phyloP scores from a whole-genome alignment of 192 early-diverging fungal species.

The Coemansia sp. region DNA sequence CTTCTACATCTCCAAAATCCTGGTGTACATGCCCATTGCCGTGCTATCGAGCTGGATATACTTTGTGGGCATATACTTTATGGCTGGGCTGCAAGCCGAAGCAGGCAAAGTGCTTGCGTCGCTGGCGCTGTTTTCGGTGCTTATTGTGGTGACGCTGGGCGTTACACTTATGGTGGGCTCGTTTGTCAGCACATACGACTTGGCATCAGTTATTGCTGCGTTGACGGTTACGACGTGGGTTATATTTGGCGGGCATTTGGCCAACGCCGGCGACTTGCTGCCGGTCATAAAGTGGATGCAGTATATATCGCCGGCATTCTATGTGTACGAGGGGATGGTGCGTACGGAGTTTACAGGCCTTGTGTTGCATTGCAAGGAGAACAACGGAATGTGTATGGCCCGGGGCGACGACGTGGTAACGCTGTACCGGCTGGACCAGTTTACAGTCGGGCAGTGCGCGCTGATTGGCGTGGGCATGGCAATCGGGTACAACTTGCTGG shows the following conservation, averaged over 20 bases:
- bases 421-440: constrained; percentile 47
- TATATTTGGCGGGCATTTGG: constrained; percentile 54
- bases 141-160: constrained; percentile 47
- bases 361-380: constrained; percentile 38
- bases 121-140: constrained; percentile 38
- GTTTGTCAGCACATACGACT: constrained; percentile 39
- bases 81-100: constrained; percentile 45
- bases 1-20: constrained; percentile 63
- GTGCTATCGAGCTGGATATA: constrained; percentile 52
- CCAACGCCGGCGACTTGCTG: constrained; percentile 47
- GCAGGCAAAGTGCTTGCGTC: constrained; percentile 36
- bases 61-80: constrained; percentile 53
- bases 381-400: constrained; percentile 52
- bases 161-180: constrained; percentile 49
- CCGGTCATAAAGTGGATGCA: constrained; percentile 56
- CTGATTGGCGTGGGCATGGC: constrained; percentile 42
- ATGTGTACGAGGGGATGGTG: constrained; percentile 54
- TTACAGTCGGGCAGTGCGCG: constrained; percentile 48
- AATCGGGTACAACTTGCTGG: constrained; percentile 34
- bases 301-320: constrained; percentile 51
- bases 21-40: constrained; percentile 54
- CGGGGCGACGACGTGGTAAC: constrained; percentile 48
- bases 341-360: constrained; percentile 51
- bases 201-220: constrained; percentile 45
- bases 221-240: constrained; percentile 48